A percentile compares a stretch with the other conserved stretches of the same genome.
Evolutionary conservation across 495 filamentous ascomycete genomes (phyloP).

Genomic region (Penicillium crystallinum): DNA sequence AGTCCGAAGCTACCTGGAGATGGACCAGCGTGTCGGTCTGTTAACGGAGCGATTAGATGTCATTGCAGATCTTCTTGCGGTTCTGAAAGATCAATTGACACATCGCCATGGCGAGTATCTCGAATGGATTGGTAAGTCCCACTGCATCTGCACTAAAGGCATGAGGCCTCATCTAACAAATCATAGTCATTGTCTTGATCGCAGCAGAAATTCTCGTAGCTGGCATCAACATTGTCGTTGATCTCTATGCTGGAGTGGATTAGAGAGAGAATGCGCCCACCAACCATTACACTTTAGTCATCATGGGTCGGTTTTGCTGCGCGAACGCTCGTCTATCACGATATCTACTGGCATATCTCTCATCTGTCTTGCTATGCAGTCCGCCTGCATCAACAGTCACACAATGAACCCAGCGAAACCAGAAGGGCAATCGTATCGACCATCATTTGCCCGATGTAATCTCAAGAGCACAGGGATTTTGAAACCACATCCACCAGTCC

Average conservation of each 20-base stretch:
- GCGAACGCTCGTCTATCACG: neutral
- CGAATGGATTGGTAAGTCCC: slow-evolving; percentile 82
- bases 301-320: neutral
- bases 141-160: neutral
- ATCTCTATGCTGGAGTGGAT: slow-evolving; percentile 81
- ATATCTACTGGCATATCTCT: neutral
- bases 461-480: neutral
- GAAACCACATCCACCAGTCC: neutral
- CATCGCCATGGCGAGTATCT: slow-evolving; percentile 94
- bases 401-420: neutral
- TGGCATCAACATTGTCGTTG: slow-evolving; percentile 90
- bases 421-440: neutral
- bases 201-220: slow-evolving; percentile 95
- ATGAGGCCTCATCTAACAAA: slow-evolving; percentile 7
- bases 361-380: neutral
- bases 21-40: slow-evolving; percentile 90
- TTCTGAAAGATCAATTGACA: slow-evolving; percentile 92
- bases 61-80: slow-evolving; percentile 88
- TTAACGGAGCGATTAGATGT: slow-evolving; percentile 88
- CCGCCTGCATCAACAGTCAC: neutral
- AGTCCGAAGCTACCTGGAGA: slow-evolving; percentile 91
- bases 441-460: neutral
- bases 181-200: slow-evolving; percentile 83
- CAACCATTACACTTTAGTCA: slow-evolving; percentile 67
- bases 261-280: slow-evolving; percentile 82